Base-by-base conservation (phyloP, 768 basidiomycete genomes). In the Pleurotus pulmonarius region DNA sequence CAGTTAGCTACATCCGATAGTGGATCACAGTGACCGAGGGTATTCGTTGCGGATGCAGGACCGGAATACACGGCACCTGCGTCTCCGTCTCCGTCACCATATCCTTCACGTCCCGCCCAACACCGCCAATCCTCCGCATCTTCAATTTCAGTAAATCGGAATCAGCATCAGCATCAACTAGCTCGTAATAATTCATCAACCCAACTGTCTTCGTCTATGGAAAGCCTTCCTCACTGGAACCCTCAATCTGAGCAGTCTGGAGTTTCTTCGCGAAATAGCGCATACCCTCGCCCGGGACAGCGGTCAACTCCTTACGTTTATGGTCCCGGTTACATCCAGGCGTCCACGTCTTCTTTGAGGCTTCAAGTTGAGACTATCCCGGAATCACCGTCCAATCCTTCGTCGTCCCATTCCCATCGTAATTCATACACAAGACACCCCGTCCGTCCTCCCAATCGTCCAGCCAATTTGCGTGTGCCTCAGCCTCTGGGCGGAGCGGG, bases 401-500 rank as follows among this genome's bases (percentile, higher is more conserved):
- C 61, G 60, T 43, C 60, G 59, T 55, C 56, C 37, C 38, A 59
- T 62, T 53, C 63, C 56, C 9, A 29, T 51, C 39, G 37, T 47
- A 16, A 53, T 58, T 41, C 56, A 57, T 53, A 55, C 58, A 29
- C 65, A n/a, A 43, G 41, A 48, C 52, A 43, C 59, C 60, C 54
- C 59, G 67, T 60, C 56, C 67, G 48, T 63, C 69, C n/a, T 62
- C 67, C 11, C 67, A 70, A 49, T 63, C 55, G 55, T 59, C 41
- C n/a, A 29, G 11, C 16, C 56, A 45, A 47, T 60, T 61, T 25
- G 39, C 54, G 58, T 46, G 54, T 46, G 60, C 41, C 55, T 71
- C 53, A 63, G 56, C 29, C 71, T 73, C 77, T 75, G 1, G 71
- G 65, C 18, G 77, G 80, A 8, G 87, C 88, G 3, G 79, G 80